phyloP scores from a whole-genome alignment of 2,329 filamentous ascomycete species.

The Trichoderma atrobrunneum region DNA sequence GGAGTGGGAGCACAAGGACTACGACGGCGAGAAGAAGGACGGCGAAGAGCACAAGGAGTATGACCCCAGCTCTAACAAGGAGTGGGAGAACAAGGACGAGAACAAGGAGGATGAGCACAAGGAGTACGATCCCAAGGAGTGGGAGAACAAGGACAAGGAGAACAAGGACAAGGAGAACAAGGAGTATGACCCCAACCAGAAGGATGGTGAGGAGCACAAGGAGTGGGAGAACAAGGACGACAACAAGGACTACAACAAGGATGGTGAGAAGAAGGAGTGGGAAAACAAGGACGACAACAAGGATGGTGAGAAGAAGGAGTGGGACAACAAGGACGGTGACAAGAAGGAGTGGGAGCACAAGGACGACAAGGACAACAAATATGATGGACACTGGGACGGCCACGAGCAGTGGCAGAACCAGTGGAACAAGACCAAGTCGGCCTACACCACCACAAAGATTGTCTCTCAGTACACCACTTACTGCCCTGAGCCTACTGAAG shows the following conservation, averaged over 20 bases:
- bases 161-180: neutral
- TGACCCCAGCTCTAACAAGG: neutral
- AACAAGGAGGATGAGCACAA: neutral
- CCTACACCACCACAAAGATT: conserved; percentile 34
- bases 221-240: neutral
- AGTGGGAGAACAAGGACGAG: neutral
- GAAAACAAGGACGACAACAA: neutral
- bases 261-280: neutral
- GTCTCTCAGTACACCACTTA: conserved; percentile 39
- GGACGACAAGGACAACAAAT: neutral
- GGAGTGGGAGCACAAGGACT: neutral
- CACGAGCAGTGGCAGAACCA: neutral
- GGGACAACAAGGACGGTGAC: neutral
- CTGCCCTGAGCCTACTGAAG: conserved; percentile 48
- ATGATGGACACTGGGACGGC: neutral
- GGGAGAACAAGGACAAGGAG: neutral
- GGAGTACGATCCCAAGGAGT: neutral
- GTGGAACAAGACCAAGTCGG: conserved; percentile 25
- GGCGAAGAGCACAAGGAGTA: neutral
- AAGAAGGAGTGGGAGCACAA: neutral
- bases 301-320: neutral
- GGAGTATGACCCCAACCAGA: neutral
- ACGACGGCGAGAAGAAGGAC: neutral
- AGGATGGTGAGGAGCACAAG: neutral
- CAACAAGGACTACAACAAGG: too few species aligned